Conservation (phyloP, 129 eudicot genomes). For the Flaveria bidentis region DNA sequence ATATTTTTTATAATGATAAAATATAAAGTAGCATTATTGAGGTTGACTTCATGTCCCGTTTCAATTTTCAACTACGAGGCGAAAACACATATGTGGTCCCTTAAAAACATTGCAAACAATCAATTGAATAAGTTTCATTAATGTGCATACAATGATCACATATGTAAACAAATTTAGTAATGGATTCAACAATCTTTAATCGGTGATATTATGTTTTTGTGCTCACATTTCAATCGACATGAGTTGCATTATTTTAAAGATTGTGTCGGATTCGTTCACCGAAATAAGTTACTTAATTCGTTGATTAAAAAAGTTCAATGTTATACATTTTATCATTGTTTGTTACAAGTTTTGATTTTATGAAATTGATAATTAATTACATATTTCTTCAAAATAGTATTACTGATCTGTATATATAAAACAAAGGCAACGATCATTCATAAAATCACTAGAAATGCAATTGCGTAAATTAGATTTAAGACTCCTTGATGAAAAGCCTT, state of each 20-base stretch:
- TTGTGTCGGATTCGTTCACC: no score
- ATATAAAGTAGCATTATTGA: slow-evolving; percentile 18
- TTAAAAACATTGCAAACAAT: background rate
- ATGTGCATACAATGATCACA: no score
- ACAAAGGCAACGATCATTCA: background rate
- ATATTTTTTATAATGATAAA: background rate
- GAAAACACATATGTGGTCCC: slow-evolving; percentile 6
- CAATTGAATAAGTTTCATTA: no score
- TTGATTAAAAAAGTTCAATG: background rate
- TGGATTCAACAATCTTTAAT: no score
- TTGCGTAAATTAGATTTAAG: background rate
- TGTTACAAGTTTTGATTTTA: background rate
- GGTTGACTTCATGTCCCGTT: slow-evolving; percentile 13
- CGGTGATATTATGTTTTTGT: no score
- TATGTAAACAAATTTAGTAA: no score
- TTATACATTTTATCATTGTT: background rate
- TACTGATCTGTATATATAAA: background rate
- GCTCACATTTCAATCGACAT: no score
- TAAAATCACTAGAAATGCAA: background rate
- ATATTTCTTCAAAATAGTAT: background rate
- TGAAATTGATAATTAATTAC: background rate
- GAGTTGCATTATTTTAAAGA: no score
- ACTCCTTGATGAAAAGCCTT: no score
- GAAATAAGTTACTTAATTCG: background rate
- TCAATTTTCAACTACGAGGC: background rate